These are phyloP conservation scores for Cryptosporidium ryanae DNA, from an alignment of 169 alveolate species.

Conservation along the genomic window DNA sequence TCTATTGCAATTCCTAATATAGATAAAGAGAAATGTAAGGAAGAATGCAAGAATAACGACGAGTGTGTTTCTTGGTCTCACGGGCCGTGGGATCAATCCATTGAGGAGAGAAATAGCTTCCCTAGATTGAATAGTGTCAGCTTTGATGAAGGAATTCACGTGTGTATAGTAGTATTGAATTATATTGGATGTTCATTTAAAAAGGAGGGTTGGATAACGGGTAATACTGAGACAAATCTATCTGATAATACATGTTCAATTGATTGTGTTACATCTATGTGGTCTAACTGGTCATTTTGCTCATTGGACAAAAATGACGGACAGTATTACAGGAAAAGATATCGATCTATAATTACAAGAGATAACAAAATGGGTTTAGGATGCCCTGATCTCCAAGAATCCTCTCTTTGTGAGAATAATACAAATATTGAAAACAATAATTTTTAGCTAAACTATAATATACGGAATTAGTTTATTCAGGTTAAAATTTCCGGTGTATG, in stretches of 20 bases:
- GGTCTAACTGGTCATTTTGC: constrained; percentile 68
- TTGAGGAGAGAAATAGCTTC: constrained; percentile 27
- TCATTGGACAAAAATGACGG: constrained; percentile 4
- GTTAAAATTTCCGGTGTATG: too few relatives aligned
- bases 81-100: constrained; percentile 68
- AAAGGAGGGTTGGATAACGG: constrained; percentile 61
- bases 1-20: constrained; percentile 43
- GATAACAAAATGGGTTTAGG: constrained; percentile 20
- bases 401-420: constrained; percentile 10
- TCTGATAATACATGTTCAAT: constrained; percentile 37
- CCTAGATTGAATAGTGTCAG: constrained; percentile 24
- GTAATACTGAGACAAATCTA: constrained; percentile 25
- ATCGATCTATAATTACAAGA: constrained; percentile 29
- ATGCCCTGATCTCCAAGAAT: constrained; percentile 63
- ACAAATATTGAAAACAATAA: not conserved
- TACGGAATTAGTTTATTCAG: too few relatives aligned
- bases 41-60: constrained; percentile 28
- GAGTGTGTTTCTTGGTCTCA: constrained; percentile 64
- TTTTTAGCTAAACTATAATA: too few relatives aligned
- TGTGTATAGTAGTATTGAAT: constrained; percentile 32
- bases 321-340: constrained; percentile 19
- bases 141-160: constrained; percentile 60
- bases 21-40: constrained; percentile 27
- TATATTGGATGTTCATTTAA: constrained; percentile 60
- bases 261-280: constrained; percentile 47